Percentiles rank a stretch among this genome's conserved stretches.
phyloP scores from a whole-genome alignment of 2,329 filamentous ascomycete genomes.

The Tolypocladium pustulatum region DNA sequence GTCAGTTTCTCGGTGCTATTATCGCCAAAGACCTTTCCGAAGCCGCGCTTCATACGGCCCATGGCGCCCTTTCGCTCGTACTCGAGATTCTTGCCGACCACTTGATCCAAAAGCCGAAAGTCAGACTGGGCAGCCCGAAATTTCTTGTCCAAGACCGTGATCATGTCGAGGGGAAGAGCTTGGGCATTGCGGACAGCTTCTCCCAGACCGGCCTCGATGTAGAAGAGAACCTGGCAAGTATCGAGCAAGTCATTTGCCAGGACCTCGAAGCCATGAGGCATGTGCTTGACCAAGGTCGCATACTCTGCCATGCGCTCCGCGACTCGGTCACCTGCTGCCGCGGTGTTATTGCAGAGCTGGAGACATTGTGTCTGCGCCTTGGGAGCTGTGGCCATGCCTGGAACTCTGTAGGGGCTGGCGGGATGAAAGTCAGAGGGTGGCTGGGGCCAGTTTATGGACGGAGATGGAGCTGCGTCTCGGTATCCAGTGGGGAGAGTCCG shows the following conservation, averaged over 20 bases:
- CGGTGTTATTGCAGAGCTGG: slow-evolving; percentile 45
- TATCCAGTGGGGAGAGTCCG: not conserved
- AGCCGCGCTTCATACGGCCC: slow-evolving; percentile 48
- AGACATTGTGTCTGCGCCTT: slow-evolving; percentile 22
- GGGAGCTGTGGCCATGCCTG: slow-evolving; percentile 4
- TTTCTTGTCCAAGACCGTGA: slow-evolving; percentile 53
- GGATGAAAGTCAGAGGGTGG: not conserved
- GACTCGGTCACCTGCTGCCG: slow-evolving; percentile 50
- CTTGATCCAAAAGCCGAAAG: slow-evolving; percentile 52
- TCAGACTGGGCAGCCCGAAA: slow-evolving; percentile 50
- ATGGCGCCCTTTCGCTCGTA: slow-evolving; percentile 51
- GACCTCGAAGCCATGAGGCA: slow-evolving; percentile 43
- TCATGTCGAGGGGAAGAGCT: slow-evolving; percentile 48
- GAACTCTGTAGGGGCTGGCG: not conserved
- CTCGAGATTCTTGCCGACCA: slow-evolving; percentile 50
- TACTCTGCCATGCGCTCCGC: slow-evolving; percentile 56
- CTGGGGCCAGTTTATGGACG: not conserved
- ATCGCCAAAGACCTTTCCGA: slow-evolving; percentile 53
- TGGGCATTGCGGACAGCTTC: slow-evolving; percentile 39
- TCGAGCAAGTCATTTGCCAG: slow-evolving; percentile 59
- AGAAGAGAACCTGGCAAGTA: slow-evolving; percentile 54
- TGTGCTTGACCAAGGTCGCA: slow-evolving; percentile 43
- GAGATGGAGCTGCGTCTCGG: not conserved
- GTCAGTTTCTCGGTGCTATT: slow-evolving; percentile 52
- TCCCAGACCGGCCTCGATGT: slow-evolving; percentile 56